Evolutionary conservation across 2,329 filamentous ascomycete genomes (phyloP).

Genomic region (Fusarium sp.): DNA sequence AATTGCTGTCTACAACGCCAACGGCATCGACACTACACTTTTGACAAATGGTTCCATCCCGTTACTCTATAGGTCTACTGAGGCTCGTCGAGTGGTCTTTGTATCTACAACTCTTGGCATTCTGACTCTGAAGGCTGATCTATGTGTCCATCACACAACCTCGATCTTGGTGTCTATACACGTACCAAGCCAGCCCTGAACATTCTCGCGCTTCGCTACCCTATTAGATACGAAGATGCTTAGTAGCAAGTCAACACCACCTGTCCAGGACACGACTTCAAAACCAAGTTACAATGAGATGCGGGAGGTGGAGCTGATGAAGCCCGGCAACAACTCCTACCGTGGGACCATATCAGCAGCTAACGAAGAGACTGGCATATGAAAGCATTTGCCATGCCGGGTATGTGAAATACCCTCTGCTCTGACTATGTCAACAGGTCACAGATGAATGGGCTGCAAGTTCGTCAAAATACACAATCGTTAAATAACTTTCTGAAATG

Average conservation of each 20-base stretch:
- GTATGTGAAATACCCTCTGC: slow-evolving; percentile 1
- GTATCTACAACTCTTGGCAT: slow-evolving; percentile 29
- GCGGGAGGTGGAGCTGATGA: slow-evolving; percentile 1
- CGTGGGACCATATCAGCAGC: slow-evolving; percentile 1
- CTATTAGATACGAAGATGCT: slow-evolving; percentile 15
- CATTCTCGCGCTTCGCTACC: slow-evolving; percentile 33
- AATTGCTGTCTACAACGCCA: slow-evolving; percentile 29
- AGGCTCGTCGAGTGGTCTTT: slow-evolving; percentile 28
- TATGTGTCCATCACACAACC: neutral
- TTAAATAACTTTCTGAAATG: slow-evolving; percentile 38
- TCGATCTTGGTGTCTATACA: slow-evolving; percentile 18
- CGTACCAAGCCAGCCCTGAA: slow-evolving; percentile 37
- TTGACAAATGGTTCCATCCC: slow-evolving; percentile 30
- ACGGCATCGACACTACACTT: slow-evolving; percentile 31
- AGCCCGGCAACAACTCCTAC: slow-evolving; percentile 17
- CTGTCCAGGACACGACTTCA: slow-evolving; percentile 20
- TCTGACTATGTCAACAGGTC: neutral
- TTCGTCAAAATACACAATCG: slow-evolving; percentile 21
- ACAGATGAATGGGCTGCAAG: neutral
- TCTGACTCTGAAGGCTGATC: slow-evolving; percentile 25
- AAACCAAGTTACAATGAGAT: slow-evolving; percentile 22
- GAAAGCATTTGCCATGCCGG: neutral
- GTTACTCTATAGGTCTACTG: slow-evolving; percentile 20
- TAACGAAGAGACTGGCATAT: slow-evolving; percentile 18
- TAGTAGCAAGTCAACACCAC: slow-evolving; percentile 27